These are phyloP conservation scores for Podospora pseudopauciseta DNA, from an alignment of 495 filamentous ascomycete genomes.

Conservation along the genomic window DNA sequence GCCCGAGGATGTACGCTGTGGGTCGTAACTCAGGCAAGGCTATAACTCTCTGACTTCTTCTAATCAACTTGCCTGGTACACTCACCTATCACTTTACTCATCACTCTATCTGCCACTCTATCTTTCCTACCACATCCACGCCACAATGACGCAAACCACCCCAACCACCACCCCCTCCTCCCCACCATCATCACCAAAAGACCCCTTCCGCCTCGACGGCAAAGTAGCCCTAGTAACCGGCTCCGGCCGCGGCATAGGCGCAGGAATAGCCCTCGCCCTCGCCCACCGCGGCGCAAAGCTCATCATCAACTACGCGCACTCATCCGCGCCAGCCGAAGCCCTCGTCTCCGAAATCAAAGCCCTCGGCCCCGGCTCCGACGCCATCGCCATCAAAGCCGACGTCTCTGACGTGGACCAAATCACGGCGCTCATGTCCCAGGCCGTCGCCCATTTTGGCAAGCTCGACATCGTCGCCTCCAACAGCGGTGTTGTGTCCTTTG, in stretches of 20 bases:
- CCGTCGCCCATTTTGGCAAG: constrained; percentile 55
- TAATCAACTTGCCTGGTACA: no score
- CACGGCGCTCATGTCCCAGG: constrained; percentile 45
- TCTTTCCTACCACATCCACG: no score
- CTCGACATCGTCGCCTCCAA: constrained; percentile 74
- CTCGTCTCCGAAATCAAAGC: constrained; percentile 59
- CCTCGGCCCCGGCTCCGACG: constrained; percentile 46
- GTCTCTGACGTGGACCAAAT: constrained; percentile 64
- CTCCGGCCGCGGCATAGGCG: constrained; percentile 67
- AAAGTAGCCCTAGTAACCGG: constrained; percentile 51
- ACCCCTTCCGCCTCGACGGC: constrained; percentile 33
- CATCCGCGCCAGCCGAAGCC: constrained; percentile 55
- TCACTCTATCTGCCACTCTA: no score
- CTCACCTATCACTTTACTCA: no score
- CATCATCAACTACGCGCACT: constrained; percentile 73
- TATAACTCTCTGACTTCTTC: no score
- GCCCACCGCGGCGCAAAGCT: constrained; percentile 70
- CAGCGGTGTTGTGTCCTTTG: constrained; percentile 61
- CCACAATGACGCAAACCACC: no score
- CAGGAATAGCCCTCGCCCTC: constrained; percentile 74
- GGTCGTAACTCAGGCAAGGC: no score
- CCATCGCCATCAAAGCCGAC: constrained; percentile 70
- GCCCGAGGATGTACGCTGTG: no score
- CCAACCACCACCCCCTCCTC: no score
- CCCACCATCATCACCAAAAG: no score